Conservation (phyloP, 495 filamentous ascomycete genomes). For the Penicillium mononematosum region DNA sequence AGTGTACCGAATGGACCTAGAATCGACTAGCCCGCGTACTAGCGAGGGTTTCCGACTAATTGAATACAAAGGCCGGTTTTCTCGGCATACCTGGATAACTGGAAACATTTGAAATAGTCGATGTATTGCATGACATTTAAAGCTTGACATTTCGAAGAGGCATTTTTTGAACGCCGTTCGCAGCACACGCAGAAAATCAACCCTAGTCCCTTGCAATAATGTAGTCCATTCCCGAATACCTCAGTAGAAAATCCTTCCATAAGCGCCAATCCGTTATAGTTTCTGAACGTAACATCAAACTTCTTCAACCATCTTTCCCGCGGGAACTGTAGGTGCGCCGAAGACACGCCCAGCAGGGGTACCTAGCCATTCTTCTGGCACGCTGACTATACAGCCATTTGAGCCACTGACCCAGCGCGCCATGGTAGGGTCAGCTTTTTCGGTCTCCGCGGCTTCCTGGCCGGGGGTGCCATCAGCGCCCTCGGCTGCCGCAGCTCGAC, state of each 20-base stretch:
- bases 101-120: not conserved
- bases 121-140: slow-evolving; percentile 8
- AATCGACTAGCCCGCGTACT: not conserved
- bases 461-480: slow-evolving; percentile 51
- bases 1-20: not conserved
- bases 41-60: not conserved
- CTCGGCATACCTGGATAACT: not conserved
- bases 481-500: slow-evolving; percentile 49
- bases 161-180: slow-evolving; percentile 23
- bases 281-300: slow-evolving; percentile 25
- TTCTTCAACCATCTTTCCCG: slow-evolving; percentile 49
- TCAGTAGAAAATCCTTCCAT: slow-evolving; percentile 17
- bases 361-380: slow-evolving; percentile 81
- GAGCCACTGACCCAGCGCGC: slow-evolving; percentile 76
- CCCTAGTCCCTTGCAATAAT: slow-evolving; percentile 6
- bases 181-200: slow-evolving; percentile 3
- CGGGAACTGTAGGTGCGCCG: slow-evolving; percentile 27
- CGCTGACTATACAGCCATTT: slow-evolving; percentile 63
- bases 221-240: slow-evolving; percentile 16
- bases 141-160: slow-evolving; percentile 8
- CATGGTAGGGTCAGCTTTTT: slow-evolving; percentile 65
- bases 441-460: slow-evolving; percentile 52
- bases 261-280: slow-evolving; percentile 30
- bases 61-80: not conserved
- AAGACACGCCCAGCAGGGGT: slow-evolving; percentile 67